A percentile compares a stretch with the other conserved stretches of the same genome.
Conservation (phyloP, 331 rosid species). For the Malus hybrid region DNA sequence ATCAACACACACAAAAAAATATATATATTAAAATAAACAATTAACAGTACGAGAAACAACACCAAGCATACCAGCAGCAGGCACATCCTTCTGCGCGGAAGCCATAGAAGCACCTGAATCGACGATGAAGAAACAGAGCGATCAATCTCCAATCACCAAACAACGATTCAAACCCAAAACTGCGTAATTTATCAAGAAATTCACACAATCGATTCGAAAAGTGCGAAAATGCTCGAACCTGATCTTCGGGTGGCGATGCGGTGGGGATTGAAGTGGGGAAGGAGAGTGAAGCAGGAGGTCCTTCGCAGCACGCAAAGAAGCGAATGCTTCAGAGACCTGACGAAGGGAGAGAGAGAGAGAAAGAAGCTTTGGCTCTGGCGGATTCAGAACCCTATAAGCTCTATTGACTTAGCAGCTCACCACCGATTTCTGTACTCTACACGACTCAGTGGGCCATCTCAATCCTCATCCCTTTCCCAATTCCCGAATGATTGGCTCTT, state of each 20-base stretch:
- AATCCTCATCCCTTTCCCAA: conserved; percentile 12
- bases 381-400: no score
- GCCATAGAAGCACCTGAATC: conserved; percentile 5
- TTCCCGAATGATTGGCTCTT: conserved; percentile 2
- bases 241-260: background rate
- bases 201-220: background rate
- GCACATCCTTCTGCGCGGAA: conserved; percentile 10
- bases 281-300: background rate
- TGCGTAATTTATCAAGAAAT: background rate
- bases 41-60: background rate
- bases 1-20: background rate
- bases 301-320: background rate
- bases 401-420: background rate
- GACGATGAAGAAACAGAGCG: background rate
- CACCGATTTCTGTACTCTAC: background rate
- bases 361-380: background rate
- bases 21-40: background rate
- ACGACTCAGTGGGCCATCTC: conserved; percentile 15
- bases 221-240: background rate
- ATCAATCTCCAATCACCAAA: background rate
- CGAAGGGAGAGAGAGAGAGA: background rate
- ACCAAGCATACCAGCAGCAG: conserved; percentile 10
- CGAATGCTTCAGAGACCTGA: background rate
- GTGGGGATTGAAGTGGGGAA: background rate
- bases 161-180: background rate